Conservation (phyloP, 78 protist genomes). For the Dictyostelium purpureum region DNA sequence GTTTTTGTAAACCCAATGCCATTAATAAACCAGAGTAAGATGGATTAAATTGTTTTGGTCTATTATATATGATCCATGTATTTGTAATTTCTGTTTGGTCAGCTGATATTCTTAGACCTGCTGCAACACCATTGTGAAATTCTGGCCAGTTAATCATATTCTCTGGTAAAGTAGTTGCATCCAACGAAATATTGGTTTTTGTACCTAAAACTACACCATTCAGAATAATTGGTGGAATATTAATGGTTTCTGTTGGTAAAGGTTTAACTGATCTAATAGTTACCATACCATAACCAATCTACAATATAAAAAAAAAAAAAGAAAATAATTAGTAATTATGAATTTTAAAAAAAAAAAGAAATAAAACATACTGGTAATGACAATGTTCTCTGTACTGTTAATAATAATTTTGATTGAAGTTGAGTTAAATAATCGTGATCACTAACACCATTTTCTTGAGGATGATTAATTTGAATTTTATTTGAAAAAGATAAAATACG, state of each 20-base stretch:
- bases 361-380: too few species aligned
- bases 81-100: slow-evolving; percentile 19
- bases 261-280: slow-evolving; percentile 41
- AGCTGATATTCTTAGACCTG: slow-evolving; percentile 83
- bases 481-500: slow-evolving; percentile 14
- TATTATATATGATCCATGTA: slow-evolving; percentile 85
- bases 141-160: slow-evolving; percentile 86
- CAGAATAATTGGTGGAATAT: slow-evolving; percentile 49
- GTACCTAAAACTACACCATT: slow-evolving; percentile 37
- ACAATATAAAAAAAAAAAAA: too few species aligned
- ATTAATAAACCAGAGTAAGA: slow-evolving; percentile 87
- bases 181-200: slow-evolving; percentile 1
- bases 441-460: slow-evolving; percentile 60
- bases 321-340: too few species aligned
- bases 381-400: slow-evolving; percentile 53
- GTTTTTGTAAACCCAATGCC: slow-evolving; percentile 91
- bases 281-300: slow-evolving; percentile 78
- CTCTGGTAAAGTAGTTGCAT: neutral
- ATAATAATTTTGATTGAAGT: neutral
- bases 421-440: slow-evolving; percentile 57
- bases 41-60: slow-evolving; percentile 52
- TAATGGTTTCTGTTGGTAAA: slow-evolving; percentile 73
- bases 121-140: slow-evolving; percentile 93
- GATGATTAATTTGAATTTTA: slow-evolving; percentile 9
- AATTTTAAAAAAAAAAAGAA: too few species aligned